Evolutionary conservation across 257 asterid species (phyloP), one percentile per base, ranked within the genome.

Genomic region (Leonotis leonurus): DNA sequence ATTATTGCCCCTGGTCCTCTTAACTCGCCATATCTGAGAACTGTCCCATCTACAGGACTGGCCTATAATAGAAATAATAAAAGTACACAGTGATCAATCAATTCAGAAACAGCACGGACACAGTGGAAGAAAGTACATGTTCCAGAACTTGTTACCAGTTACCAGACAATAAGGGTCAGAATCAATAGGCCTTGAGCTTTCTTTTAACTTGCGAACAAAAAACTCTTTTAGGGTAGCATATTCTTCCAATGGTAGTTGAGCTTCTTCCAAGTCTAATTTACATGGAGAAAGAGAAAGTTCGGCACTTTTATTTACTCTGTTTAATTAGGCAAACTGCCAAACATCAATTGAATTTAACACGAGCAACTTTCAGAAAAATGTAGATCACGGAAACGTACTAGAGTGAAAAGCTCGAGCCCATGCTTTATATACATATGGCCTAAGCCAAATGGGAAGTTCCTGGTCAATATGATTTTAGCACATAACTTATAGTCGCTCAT

Each of bases 371-470:
- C 0, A 56, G 43, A 48, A 64, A 55, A 64, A 35, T 60, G 43
- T 14, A 29, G 49, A 36, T 40, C 18, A 10, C 50, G 60, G 52
- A 70, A 57, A 52, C 90, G 43, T 85, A 92, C 99, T 81, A 62
- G 97, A 85, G 75, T 89, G 96, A 63, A 92, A 92, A 71, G 99
- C 99, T 30, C 95, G 81, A 61, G 99, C 90, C 99, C 99, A 92
- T 61, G 90, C 97, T 73, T 52, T 83, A 67, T 85, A 85, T 16
- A 85, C 92, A 80, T 79, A 71, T n/a, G 95, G 93, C 29, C 99
- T 86, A 70, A 92, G 65, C 94, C 88, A 92, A 40, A 83, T 13
- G 4, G 99, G 99, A 66, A 85, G 73, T 77, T 89, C 99, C 99
- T 92, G 84, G 58, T 62, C 22, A 71, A 80, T 64, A 73, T 56